Conservation (phyloP, 2,329 filamentous ascomycete genomes). For the Blastomyces silverae region DNA sequence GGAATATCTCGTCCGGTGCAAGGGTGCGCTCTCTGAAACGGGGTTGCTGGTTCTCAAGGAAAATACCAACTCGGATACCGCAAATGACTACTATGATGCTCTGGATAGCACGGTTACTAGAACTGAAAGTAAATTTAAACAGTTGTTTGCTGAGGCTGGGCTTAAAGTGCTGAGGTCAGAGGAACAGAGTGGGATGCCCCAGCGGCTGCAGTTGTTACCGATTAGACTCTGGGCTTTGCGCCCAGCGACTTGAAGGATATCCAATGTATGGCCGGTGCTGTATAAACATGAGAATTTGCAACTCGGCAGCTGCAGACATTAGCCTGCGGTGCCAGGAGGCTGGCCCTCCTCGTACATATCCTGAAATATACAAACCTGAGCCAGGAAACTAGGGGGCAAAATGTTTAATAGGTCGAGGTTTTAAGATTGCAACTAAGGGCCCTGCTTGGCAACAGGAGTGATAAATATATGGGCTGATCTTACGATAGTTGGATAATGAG, state of each 20-base stretch:
- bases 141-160: slow-evolving; percentile 62
- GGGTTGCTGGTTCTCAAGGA: slow-evolving; percentile 68
- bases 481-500: too few relatives aligned
- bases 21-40: slow-evolving; percentile 39
- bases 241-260: slow-evolving; percentile 13
- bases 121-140: slow-evolving; percentile 63
- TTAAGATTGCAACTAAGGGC: too few relatives aligned
- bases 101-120: slow-evolving; percentile 72
- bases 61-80: slow-evolving; percentile 57
- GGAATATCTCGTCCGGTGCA: slow-evolving; percentile 58
- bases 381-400: too few relatives aligned
- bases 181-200: slow-evolving; percentile 64
- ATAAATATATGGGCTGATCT: too few relatives aligned
- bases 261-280: neutral
- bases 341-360: too few relatives aligned
- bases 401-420: too few relatives aligned
- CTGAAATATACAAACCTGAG: too few relatives aligned
- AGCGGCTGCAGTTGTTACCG: slow-evolving; percentile 56
- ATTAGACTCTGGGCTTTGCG: slow-evolving; percentile 73
- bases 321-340: too few relatives aligned
- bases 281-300: neutral
- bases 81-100: slow-evolving; percentile 65
- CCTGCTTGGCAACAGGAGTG: too few relatives aligned
- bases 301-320: neutral
- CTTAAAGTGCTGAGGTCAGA: slow-evolving; percentile 63